Conservation (phyloP, 768 basidiomycete genomes). For the Tricholoma flavovirens region DNA sequence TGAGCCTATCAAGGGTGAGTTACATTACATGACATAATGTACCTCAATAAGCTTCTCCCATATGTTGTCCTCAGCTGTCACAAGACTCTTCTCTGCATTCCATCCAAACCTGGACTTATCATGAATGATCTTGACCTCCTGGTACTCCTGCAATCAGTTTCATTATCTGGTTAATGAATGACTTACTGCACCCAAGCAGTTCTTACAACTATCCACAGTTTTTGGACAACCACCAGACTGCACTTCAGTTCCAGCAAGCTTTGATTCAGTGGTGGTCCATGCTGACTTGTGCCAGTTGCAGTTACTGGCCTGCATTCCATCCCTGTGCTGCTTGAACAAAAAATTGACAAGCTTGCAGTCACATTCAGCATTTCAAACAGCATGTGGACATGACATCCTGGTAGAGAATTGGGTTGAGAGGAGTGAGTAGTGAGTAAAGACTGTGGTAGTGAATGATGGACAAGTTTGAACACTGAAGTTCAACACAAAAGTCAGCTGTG, state of each 20-base stretch:
- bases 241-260: constrained; percentile 11
- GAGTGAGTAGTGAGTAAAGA: background rate
- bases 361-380: background rate
- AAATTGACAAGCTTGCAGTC: background rate
- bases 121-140: constrained; percentile 14
- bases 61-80: constrained; percentile 24
- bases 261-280: constrained; percentile 13
- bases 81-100: constrained; percentile 18
- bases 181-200: constrained; percentile 11
- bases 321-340: constrained; percentile 1
- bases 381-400: background rate
- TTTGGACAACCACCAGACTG: constrained; percentile 10
- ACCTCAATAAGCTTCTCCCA: constrained; percentile 15
- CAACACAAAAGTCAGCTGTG: background rate
- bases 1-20: constrained; percentile 7
- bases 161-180: background rate
- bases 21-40: constrained; percentile 2
- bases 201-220: constrained; percentile 12
- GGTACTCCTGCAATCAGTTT: constrained; percentile 10
- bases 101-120: constrained; percentile 24
- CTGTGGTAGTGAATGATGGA: background rate
- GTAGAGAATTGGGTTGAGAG: background rate
- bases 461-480: background rate
- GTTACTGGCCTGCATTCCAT: constrained; percentile 16
- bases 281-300: constrained; percentile 12